phyloP scores from a whole-genome alignment of 257 asterid species.

The Echium plantagineum region DNA sequence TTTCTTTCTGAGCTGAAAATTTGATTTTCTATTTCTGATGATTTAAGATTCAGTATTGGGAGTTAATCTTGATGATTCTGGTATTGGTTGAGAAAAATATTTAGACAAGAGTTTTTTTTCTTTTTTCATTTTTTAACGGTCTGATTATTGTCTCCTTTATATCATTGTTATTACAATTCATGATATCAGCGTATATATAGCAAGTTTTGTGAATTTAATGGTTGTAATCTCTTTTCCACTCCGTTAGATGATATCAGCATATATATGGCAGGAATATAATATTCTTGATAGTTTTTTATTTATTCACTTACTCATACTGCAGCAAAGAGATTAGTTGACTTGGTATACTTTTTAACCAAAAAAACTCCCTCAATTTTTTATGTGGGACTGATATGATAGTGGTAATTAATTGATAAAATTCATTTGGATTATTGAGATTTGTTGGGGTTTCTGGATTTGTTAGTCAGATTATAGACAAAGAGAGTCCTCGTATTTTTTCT shows the following conservation, averaged over 20 bases:
- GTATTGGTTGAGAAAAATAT: constrained; percentile 47
- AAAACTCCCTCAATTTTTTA: constrained; percentile 46
- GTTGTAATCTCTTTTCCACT: constrained; percentile 22
- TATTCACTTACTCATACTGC: constrained; percentile 20
- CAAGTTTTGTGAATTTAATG: constrained; percentile 21
- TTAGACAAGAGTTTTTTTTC: constrained; percentile 18
- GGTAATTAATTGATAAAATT: constrained; percentile 23
- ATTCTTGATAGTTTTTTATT: constrained; percentile 13
- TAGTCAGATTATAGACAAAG: constrained; percentile 9
- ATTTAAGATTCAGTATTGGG: constrained; percentile 39
- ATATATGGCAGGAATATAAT: constrained; percentile 5
- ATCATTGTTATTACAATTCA: constrained; percentile 10
- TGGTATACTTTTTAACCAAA: constrained; percentile 12
- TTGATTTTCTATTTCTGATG: constrained; percentile 21
- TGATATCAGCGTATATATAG: constrained; percentile 29
- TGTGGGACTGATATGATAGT: constrained; percentile 51
- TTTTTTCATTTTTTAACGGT: constrained; percentile 6
- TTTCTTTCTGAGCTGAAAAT: constrained; percentile 15
- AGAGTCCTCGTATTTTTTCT: constrained; percentile 3
- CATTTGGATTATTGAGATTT: constrained; percentile 15
- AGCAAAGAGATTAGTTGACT: constrained; percentile 7
- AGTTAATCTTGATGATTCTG: constrained; percentile 49
- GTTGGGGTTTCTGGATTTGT: constrained; percentile 11
- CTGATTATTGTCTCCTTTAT: constrained; percentile 6
- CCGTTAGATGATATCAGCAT: constrained; percentile 4